A percentile compares a stretch with the other conserved stretches of the same genome.
phyloP scores from a whole-genome alignment of 2,329 filamentous ascomycete species.

The Exophiala viscosa region DNA sequence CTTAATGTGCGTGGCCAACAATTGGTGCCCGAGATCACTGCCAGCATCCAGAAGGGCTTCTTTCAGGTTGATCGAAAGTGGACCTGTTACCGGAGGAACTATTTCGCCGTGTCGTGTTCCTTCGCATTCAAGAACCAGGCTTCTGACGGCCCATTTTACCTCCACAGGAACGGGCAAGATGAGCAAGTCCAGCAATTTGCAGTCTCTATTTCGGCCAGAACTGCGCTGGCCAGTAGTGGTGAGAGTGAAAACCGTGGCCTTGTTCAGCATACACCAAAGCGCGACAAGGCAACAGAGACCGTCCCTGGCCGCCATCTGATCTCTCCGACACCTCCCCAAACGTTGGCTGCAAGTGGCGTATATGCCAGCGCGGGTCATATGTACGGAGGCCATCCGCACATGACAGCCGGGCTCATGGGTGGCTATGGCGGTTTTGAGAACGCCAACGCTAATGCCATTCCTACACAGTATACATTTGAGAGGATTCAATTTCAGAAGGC shows the following conservation, averaged over 20 bases:
- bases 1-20: constrained; percentile 37
- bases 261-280: constrained; percentile 86
- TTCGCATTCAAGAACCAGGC: constrained; percentile 66
- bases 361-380: constrained; percentile 12
- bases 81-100: constrained; percentile 91
- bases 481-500: constrained; percentile 93
- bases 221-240: constrained; percentile 61
- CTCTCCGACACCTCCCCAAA: constrained; percentile 14
- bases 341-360: constrained; percentile 9
- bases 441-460: constrained; percentile 27
- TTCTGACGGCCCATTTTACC: constrained; percentile 53
- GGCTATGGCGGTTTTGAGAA: constrained; percentile 28
- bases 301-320: constrained; percentile 54
- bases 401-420: constrained; percentile 14
- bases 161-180: constrained; percentile 45
- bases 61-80: constrained; percentile 77
- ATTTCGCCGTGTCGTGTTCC: constrained; percentile 80
- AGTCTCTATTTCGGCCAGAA: constrained; percentile 71
- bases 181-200: constrained; percentile 69
- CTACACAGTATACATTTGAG: constrained; percentile 66
- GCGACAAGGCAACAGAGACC: constrained; percentile 79
- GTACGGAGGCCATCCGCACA: constrained; percentile 13
- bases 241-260: constrained; percentile 74
- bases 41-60: constrained; percentile 84
- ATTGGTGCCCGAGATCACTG: constrained; percentile 70